phyloP scores from a whole-genome alignment of 441 rosid genomes.

The Kokia cookei region DNA sequence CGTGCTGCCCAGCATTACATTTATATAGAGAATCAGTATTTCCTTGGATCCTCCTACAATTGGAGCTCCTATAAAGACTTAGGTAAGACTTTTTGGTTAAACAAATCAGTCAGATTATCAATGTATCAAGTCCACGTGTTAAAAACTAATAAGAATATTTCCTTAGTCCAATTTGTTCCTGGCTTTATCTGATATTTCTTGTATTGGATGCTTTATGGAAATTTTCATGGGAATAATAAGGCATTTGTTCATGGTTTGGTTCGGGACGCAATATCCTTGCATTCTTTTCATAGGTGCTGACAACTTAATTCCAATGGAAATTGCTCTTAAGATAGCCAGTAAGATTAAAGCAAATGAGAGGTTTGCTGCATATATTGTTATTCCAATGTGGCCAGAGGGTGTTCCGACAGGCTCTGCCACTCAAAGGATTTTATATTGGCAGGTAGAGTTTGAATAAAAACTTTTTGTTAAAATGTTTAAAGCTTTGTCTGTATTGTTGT shows the following conservation, averaged over 20 bases:
- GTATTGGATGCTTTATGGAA: not conserved
- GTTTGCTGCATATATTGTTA: constrained; percentile 87
- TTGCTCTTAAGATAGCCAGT: constrained; percentile 84
- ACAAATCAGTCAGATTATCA: not conserved
- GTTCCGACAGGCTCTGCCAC: constrained; percentile 82
- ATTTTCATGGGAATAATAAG: not conserved
- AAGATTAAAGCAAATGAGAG: constrained; percentile 90
- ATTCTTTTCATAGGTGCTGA: constrained; percentile 62
- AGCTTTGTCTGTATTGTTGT: not conserved
- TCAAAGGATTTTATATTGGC: constrained; percentile 96
- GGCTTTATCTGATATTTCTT: not conserved
- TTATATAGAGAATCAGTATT: constrained; percentile 96
- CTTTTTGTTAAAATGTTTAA: not conserved
- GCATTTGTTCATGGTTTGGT: not conserved
- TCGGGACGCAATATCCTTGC: not conserved
- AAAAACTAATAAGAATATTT: not conserved
- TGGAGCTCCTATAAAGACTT: constrained; percentile 81
- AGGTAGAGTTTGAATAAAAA: constrained; percentile 37
- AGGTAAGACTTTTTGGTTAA: constrained; percentile 33
- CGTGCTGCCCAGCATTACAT: constrained; percentile 97
- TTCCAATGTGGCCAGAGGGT: constrained; percentile 99
- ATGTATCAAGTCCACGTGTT: not conserved
- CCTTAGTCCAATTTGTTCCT: not conserved
- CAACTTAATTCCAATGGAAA: constrained; percentile 98
- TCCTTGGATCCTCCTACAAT: constrained; percentile 85